A percentile compares a stretch with the other conserved stretches of the same genome.
These are phyloP conservation scores for Cutaneotrichosporon sp. DNA, from an alignment of 1,284 basidiomycete species.

Conservation along the genomic window DNA sequence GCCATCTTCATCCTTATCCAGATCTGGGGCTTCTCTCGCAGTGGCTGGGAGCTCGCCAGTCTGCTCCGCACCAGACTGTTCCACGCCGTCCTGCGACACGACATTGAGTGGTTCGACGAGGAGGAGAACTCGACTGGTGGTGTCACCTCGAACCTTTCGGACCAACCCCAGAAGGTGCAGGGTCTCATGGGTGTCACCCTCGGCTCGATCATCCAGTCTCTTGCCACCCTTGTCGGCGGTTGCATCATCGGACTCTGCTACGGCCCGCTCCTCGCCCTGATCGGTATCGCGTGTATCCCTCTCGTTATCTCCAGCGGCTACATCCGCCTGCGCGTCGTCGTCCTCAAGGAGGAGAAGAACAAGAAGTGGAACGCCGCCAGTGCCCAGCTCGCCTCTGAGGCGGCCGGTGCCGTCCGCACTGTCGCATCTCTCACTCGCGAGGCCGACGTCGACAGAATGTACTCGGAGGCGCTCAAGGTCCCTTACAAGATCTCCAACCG, in stretches of 20 bases:
- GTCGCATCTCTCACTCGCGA: constrained; percentile 87
- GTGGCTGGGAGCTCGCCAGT: constrained; percentile 68
- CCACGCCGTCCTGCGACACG: constrained; percentile 76
- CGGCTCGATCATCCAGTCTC: constrained; percentile 78
- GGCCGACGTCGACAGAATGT: constrained; percentile 71
- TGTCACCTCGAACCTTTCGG: constrained; percentile 77
- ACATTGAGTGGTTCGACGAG: constrained; percentile 85
- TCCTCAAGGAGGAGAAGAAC: constrained; percentile 84
- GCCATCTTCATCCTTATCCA: constrained; percentile 65
- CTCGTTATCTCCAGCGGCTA: constrained; percentile 81
- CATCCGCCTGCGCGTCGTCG: constrained; percentile 67
- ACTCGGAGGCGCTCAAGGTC: constrained; percentile 70
- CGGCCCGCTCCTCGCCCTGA: constrained; percentile 51
- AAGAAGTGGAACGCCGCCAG: constrained; percentile 80
- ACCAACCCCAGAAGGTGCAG: constrained; percentile 89
- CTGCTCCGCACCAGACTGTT: constrained; percentile 71
- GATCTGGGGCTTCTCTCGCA: constrained; percentile 63
- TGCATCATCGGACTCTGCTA: constrained; percentile 75
- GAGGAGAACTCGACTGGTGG: constrained; percentile 78
- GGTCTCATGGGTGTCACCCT: constrained; percentile 88
- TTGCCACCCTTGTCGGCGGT: constrained; percentile 73
- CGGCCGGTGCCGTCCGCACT: constrained; percentile 89
- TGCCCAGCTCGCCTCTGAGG: constrained; percentile 85
- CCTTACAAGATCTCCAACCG: constrained; percentile 67
- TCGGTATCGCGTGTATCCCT: constrained; percentile 72